Evolutionary conservation across 1,284 basidiomycete genomes (phyloP), one percentile per base, ranked within the genome.

Genomic region (Bondarzewia mesenterica): DNA sequence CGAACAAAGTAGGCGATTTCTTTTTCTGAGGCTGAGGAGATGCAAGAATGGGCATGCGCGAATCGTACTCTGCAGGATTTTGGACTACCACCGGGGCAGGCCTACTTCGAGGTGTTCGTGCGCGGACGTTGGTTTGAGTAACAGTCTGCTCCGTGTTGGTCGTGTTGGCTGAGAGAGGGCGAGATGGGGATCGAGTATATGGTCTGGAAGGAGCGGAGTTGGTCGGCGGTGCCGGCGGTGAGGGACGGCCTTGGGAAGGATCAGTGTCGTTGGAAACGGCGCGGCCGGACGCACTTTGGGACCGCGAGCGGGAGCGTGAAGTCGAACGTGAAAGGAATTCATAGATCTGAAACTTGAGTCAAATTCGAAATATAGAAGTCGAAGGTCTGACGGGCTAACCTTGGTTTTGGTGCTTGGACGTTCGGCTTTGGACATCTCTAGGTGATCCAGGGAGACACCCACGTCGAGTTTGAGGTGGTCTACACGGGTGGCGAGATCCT

Each of bases 81-180:
- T 18, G 22, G 25, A 25, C n/a, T 12, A 14, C 41, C 20, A n/a
- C 8, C 14, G 43, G 25, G 8, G 29, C 14, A 22, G 35, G 37
- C 22, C 18, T 39, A 22, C 25, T 20, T 20, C 52, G 64, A 26
- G 64, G 56, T 53, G 71, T 72, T 18, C 72, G 75, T 0, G 76
- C 73, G 15, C 65, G 66, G 18, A 35, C 36, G 26, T 42, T 52
- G 38, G 41, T 41, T 5, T 80, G 77, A 10, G 74, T 77, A 48
- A 77, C 67, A 18, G 82, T 82, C 12, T 73, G 69, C 54, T 75
- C 75, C 8, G 45, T 46, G 2, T 74, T 72, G 15, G 75, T 75
- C 1, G 80, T 82, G 0, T 75, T 77, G 15, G 77, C 74, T 2
- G 84, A 85, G 26, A 86, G 61, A 4, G 83, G 82, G 6, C 83